Conservation (phyloP, 169 alveolate genomes). For the Plasmodium vinckei region DNA sequence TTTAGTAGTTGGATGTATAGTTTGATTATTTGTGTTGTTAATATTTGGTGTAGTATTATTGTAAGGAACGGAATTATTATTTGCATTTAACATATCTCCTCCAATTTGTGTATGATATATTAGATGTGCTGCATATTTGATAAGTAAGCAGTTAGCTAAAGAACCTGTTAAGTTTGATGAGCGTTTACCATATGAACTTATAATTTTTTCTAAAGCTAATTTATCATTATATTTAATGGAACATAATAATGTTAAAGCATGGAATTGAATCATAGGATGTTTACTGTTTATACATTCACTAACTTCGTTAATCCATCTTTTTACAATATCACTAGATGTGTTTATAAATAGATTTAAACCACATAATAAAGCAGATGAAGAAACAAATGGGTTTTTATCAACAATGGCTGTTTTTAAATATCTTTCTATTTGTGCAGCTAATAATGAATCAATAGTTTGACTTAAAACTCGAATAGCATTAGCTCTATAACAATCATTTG, state of each 20-base stretch:
- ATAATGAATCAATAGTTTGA: slow-evolving; percentile 93
- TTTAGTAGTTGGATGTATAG: slow-evolving; percentile 60
- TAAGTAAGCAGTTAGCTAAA: slow-evolving; percentile 82
- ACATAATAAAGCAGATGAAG: slow-evolving; percentile 94
- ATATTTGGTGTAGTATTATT: background rate
- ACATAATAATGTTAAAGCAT: slow-evolving; percentile 95
- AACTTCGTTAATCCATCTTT: slow-evolving; percentile 90
- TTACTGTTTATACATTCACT: slow-evolving; percentile 90
- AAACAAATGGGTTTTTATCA: slow-evolving; percentile 94
- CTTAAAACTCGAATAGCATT: slow-evolving; percentile 96
- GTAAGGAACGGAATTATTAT: background rate
- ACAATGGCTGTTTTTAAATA: slow-evolving; percentile 93
- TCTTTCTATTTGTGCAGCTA: slow-evolving; percentile 96
- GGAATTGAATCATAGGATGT: slow-evolving; percentile 94
- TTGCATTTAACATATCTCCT: background rate
- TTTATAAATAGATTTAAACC: slow-evolving; percentile 91
- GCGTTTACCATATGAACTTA: slow-evolving; percentile 67
- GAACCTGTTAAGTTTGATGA: slow-evolving; percentile 78
- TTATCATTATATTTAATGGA: slow-evolving; percentile 91
- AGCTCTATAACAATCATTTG: slow-evolving; percentile 95
- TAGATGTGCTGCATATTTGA: slow-evolving; percentile 72
- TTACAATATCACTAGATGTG: slow-evolving; percentile 92
- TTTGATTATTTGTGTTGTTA: slow-evolving; percentile 3
- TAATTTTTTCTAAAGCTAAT: slow-evolving; percentile 86
- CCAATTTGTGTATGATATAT: slow-evolving; percentile 66